Conservation (phyloP, 1,284 basidiomycete species). For the Apiotrichum mycotoxinovorans region DNA sequence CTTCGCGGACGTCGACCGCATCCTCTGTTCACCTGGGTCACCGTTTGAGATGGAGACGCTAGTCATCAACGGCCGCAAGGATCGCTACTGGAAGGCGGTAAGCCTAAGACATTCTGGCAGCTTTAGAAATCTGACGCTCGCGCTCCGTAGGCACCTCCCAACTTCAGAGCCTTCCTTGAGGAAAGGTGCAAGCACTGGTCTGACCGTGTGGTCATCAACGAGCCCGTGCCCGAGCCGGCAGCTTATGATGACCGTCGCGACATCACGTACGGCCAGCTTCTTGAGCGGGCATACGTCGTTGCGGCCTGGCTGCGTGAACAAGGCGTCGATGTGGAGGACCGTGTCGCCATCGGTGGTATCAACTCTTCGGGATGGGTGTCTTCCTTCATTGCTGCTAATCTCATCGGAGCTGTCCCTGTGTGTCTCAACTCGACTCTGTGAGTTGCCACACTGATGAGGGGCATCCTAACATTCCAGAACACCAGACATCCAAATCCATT, state of each 20-base stretch:
- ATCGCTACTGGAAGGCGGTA: slow-evolving; percentile 42
- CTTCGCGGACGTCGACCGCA: background rate
- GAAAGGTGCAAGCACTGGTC: slow-evolving; percentile 21
- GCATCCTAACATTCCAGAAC: slow-evolving; percentile 1
- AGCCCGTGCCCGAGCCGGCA: slow-evolving; percentile 13
- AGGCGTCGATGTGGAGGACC: slow-evolving; percentile 31
- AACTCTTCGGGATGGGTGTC: slow-evolving; percentile 39
- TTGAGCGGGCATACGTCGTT: slow-evolving; percentile 21
- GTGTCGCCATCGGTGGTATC: slow-evolving; percentile 37
- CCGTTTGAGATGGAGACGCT: slow-evolving; percentile 39
- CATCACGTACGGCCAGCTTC: slow-evolving; percentile 30
- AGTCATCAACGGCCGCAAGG: slow-evolving; percentile 25
- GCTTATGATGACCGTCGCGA: slow-evolving; percentile 13
- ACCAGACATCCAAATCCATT: slow-evolving; percentile 27
- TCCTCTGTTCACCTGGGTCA: slow-evolving; percentile 24
- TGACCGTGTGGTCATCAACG: slow-evolving; percentile 27
- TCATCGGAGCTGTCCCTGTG: slow-evolving; percentile 40
- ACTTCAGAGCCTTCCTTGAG: slow-evolving; percentile 37
- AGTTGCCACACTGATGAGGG: slow-evolving; percentile 10
- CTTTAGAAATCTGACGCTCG: background rate
- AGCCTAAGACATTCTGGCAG: slow-evolving; percentile 10
- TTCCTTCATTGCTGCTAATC: slow-evolving; percentile 33
- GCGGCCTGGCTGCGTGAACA: slow-evolving; percentile 35
- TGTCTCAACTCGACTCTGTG: slow-evolving; percentile 42
- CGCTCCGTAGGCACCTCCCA: slow-evolving; percentile 27